Percentiles rank a stretch among this genome's conserved stretches.
Evolutionary conservation across 2,329 filamentous ascomycete genomes (phyloP).

Genomic region (Rutstroemia sp.): DNA sequence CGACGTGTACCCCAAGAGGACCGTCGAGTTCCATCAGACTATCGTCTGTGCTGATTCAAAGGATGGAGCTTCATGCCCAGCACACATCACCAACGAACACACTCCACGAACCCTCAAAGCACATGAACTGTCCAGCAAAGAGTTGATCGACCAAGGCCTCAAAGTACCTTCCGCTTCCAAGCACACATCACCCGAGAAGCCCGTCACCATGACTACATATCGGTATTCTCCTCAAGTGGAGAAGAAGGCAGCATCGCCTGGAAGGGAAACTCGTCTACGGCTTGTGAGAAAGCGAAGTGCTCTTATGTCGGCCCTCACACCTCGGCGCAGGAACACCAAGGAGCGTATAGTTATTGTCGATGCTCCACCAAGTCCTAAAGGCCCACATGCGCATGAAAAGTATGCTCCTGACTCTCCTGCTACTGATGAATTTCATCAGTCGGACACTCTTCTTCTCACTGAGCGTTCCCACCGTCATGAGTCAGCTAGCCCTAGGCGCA

Average conservation of each 20-base stretch:
- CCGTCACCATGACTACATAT: conserved; percentile 25
- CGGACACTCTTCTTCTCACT: conserved; percentile 23
- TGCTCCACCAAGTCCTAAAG: conserved; percentile 37
- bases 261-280: conserved; percentile 32
- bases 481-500: conserved; percentile 11
- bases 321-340: conserved; percentile 27
- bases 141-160: conserved; percentile 11
- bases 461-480: conserved; percentile 20
- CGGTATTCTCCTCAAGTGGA: conserved; percentile 23
- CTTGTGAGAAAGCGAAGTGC: conserved; percentile 25
- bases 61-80: conserved; percentile 35
- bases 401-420: conserved; percentile 34
- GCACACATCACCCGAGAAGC: conserved; percentile 28
- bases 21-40: conserved; percentile 30
- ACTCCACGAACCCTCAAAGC: conserved; percentile 31
- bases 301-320: conserved; percentile 18
- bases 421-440: conserved; percentile 21
- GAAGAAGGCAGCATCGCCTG: conserved; percentile 19
- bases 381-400: conserved; percentile 36
- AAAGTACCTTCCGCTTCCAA: conserved; percentile 17
- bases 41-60: conserved; percentile 35
- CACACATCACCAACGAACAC: conserved; percentile 36
- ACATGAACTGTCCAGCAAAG: conserved; percentile 28
- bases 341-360: conserved; percentile 41
- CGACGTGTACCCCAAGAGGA: conserved; percentile 38